phyloP scores from a whole-genome alignment of 2,329 filamentous ascomycete genomes.

The Fusarium paranaense region DNA sequence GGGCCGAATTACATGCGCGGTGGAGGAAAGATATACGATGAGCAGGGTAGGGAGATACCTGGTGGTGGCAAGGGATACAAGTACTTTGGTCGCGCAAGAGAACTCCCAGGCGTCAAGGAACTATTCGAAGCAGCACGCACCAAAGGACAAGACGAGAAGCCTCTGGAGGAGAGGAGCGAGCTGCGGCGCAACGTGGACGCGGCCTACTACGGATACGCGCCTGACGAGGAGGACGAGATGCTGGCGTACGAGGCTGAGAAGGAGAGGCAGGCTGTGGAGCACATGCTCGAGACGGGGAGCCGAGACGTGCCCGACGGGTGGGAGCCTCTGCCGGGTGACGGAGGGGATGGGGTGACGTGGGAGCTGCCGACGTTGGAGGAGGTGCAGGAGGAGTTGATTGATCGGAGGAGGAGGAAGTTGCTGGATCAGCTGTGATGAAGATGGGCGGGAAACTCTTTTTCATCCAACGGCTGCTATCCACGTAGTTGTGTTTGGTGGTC shows the following conservation, averaged over 20 bases:
- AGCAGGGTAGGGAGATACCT: slow-evolving; percentile 76
- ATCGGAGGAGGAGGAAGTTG: slow-evolving; percentile 83
- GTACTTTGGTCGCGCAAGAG: slow-evolving; percentile 91
- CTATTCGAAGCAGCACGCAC: slow-evolving; percentile 84
- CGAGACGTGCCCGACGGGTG: slow-evolving; percentile 74
- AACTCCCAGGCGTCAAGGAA: slow-evolving; percentile 95
- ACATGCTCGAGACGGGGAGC: slow-evolving; percentile 69
- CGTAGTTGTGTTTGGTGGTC: neutral
- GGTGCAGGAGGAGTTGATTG: slow-evolving; percentile 93
- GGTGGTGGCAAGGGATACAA: slow-evolving; percentile 90
- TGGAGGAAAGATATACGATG: slow-evolving; percentile 77
- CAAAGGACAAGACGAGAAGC: slow-evolving; percentile 68
- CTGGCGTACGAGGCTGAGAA: slow-evolving; percentile 84
- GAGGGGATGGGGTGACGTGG: slow-evolving; percentile 86
- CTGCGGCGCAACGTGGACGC: slow-evolving; percentile 85
- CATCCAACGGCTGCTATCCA: too few species aligned
- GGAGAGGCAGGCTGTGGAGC: slow-evolving; percentile 83
- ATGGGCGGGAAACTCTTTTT: neutral
- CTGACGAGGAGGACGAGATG: slow-evolving; percentile 89
- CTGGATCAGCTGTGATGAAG: slow-evolving; percentile 76
- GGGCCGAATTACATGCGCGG: slow-evolving; percentile 96
- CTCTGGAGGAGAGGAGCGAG: slow-evolving; percentile 75
- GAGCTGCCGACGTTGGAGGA: slow-evolving; percentile 87
- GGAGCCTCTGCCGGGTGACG: slow-evolving; percentile 88
- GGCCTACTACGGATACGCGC: slow-evolving; percentile 93